A percentile compares a stretch with the other conserved stretches of the same genome.
Conservation (phyloP, 805 yeast species). For the Priceomyces castillae region DNA sequence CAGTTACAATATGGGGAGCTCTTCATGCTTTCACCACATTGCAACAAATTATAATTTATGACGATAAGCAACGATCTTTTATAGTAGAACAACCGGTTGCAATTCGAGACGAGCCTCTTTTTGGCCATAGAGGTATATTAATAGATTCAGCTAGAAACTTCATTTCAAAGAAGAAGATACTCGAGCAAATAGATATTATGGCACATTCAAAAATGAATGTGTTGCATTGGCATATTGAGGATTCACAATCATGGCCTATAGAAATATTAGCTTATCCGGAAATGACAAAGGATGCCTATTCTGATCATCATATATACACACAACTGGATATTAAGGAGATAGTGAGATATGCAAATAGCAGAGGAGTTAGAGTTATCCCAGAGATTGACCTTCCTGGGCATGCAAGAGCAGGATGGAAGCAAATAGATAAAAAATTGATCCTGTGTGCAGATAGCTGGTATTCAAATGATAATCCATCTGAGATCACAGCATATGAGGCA, state of each 20-base stretch:
- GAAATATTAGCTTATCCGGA: conserved; percentile 29
- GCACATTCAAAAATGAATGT: conserved; percentile 36
- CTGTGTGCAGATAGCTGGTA: conserved; percentile 28
- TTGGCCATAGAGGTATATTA: conserved; percentile 38
- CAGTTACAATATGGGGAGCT: conserved; percentile 42
- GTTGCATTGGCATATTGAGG: conserved; percentile 41
- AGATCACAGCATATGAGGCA: conserved; percentile 33
- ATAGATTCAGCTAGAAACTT: conserved; percentile 41
- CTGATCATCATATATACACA: conserved; percentile 27
- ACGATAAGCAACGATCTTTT: conserved; percentile 15
- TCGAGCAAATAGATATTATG: conserved; percentile 39
- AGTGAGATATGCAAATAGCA: conserved; percentile 28
- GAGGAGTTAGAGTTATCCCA: conserved; percentile 42
- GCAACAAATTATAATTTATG: conserved; percentile 37
- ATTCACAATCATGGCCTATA: conserved; percentile 43
- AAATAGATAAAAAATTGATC: conserved; percentile 25
- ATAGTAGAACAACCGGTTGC: conserved; percentile 31
- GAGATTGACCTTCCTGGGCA: conserved; percentile 45
- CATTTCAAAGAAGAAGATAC: conserved; percentile 21
- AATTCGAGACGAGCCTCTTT: conserved; percentile 34
- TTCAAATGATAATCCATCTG: conserved; percentile 19
- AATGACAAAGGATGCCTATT: conserved; percentile 39
- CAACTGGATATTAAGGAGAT: conserved; percentile 24
- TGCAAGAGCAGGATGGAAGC: conserved; percentile 38
- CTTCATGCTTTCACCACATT: conserved; percentile 39